Evolutionary conservation across 148 eudicot species (phyloP), one percentile per base, ranked within the genome.

Genomic region (Rheum nobile): DNA sequence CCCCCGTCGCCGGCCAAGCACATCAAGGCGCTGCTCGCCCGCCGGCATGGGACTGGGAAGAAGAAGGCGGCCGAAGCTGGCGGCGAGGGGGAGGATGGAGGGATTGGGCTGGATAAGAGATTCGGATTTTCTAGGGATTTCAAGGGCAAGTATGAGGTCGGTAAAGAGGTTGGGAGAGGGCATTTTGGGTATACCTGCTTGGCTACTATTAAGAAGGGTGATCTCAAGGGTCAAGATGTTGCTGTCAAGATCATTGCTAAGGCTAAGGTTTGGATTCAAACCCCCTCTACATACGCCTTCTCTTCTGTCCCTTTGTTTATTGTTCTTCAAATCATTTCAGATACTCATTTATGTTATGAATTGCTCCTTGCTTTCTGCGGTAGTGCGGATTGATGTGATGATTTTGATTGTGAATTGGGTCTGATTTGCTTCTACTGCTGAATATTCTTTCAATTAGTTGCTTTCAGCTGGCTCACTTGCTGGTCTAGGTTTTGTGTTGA

Each of bases 1-100:
- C 88, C 91, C 59, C 88, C 89, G 14, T 88, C 91, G 0, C 91
- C 91, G 73, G n/a, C n/a, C n/a, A n/a, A n/a, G n/a, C n/a, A n/a
- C n/a, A n/a, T n/a, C n/a, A n/a, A n/a, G n/a, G n/a, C n/a, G n/a
- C n/a, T n/a, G n/a, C n/a, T n/a, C n/a, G n/a, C n/a, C n/a, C n/a
- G n/a, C n/a, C n/a, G n/a, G n/a, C n/a, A n/a, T n/a, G n/a, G n/a
- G n/a, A n/a, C n/a, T n/a, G n/a, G n/a, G n/a, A n/a, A 22, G 26
- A 70, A 19, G 26, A 79, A 75, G 39, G 82, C 42, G 16, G 80
- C 52, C 71, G 81, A 75, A 52, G 86, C 34, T 16, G 75, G 76
- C 39, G 84, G 26, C 19, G 72, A 61, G 0, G 72, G 43, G 48
- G 81, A 61, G 42, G 80, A 67, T 16, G 88, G 77, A 21, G 88